Evolutionary conservation across 2,329 filamentous ascomycete genomes (phyloP).

Genomic region (Fusarium pseudocircinatum): DNA sequence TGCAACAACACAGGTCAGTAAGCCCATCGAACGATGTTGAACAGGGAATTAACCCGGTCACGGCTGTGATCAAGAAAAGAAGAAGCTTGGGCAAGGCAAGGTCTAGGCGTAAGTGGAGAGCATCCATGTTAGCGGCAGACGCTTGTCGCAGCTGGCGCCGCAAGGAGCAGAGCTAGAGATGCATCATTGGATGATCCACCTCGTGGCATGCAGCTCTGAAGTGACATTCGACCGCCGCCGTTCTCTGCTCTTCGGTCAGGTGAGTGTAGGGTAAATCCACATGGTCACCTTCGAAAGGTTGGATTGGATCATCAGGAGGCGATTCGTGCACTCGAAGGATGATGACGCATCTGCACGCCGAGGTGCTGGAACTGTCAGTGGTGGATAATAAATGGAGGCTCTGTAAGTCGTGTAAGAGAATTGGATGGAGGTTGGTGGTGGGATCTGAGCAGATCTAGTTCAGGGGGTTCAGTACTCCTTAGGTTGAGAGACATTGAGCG

Average conservation of each 20-base stretch:
- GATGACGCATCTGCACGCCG: conserved; percentile 17
- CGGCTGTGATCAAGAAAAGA: conserved; percentile 3
- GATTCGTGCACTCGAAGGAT: not conserved
- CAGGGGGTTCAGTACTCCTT: not conserved
- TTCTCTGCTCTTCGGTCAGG: not conserved
- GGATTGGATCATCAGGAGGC: conserved; percentile 20
- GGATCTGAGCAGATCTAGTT: conserved; percentile 13
- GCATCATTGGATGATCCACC: conserved; percentile 38
- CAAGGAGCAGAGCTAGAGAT: conserved; percentile 40
- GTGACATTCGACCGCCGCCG: not conserved
- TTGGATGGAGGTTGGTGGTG: conserved; percentile 6
- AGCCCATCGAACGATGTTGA: conserved; percentile 32
- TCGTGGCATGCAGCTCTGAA: conserved; percentile 35
- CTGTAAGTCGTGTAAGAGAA: conserved; percentile 20
- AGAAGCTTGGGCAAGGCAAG: conserved; percentile 22
- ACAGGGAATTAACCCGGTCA: conserved; percentile 28
- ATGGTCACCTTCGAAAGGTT: conserved; percentile 1
- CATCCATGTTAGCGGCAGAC: conserved; percentile 25
- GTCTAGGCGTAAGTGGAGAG: conserved; percentile 38
- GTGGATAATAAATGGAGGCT: conserved; percentile 6
- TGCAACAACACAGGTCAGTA: not conserved
- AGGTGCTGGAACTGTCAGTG: not conserved
- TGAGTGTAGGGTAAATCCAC: conserved; percentile 34
- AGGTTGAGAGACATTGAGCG: not conserved
- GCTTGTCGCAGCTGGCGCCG: conserved; percentile 35